Evolutionary conservation across 2,329 filamentous ascomycete genomes (phyloP).

Genomic region (Sphaerulina vaccinii): DNA sequence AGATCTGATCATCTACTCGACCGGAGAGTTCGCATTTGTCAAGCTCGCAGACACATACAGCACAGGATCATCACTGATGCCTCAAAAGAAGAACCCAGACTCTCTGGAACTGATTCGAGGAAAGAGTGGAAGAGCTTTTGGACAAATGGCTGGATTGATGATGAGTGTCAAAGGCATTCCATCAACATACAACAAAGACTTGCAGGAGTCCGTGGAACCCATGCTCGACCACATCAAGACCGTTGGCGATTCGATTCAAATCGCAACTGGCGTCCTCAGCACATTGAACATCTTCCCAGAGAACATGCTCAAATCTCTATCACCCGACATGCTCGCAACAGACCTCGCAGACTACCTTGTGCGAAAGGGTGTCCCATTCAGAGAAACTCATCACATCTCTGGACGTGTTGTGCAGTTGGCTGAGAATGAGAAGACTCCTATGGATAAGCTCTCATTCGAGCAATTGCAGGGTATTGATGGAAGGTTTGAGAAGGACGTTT

Average conservation of each 20-base stretch:
- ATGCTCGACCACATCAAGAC: constrained; percentile 83
- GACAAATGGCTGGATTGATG: constrained; percentile 78
- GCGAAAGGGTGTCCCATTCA: constrained; percentile 69
- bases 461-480: constrained; percentile 67
- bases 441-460: constrained; percentile 67
- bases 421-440: constrained; percentile 64
- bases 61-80: constrained; percentile 75
- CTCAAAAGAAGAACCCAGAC: constrained; percentile 82
- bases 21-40: constrained; percentile 73
- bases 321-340: constrained; percentile 79
- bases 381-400: constrained; percentile 76
- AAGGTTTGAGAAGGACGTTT: constrained; percentile 70
- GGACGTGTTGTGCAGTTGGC: constrained; percentile 70
- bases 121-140: constrained; percentile 73
- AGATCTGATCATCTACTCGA: constrained; percentile 81
- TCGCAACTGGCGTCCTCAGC: constrained; percentile 75
- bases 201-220: constrained; percentile 86
- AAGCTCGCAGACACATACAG: constrained; percentile 75
- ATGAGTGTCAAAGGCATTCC: constrained; percentile 74
- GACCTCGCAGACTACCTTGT: constrained; percentile 66
- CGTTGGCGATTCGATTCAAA: constrained; percentile 75
- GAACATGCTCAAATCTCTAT: constrained; percentile 75
- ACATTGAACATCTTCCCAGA: constrained; percentile 69
- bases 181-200: constrained; percentile 84
- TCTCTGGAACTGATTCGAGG: constrained; percentile 73